Evolutionary conservation across 805 yeast genomes (phyloP), one percentile per base, ranked within the genome.

Genomic region (Suhomyces tanzawaensis): DNA sequence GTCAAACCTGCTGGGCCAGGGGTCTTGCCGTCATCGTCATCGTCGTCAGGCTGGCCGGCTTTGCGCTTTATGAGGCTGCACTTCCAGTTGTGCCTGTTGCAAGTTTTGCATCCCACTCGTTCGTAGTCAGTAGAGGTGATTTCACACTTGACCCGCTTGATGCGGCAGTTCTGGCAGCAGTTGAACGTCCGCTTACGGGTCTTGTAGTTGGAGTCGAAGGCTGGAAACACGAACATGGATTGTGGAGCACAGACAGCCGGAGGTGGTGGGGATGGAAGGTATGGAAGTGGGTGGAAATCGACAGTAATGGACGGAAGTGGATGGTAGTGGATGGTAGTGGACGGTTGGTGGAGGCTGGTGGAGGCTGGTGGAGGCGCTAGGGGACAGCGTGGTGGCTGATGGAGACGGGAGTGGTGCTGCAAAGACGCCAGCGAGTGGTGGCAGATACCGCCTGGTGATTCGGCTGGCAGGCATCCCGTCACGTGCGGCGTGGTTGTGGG

Each of bases 211-310:
- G 55, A 42, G 40, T 63, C 55, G 35, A 61, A 59, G 13, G 66
- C 69, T 7, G 69, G 69, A 36, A 63, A 63, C 11, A 60, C 67
- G 46, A 52, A 56, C 69, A 62, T 60, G 18, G 8, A 28, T 11
- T 14, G 27, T 1, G 11, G 12, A 5, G 27, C 9, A n/a, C 22
- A 15, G 16, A 16, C 15, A 16, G 19, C 24, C 15, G 31, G 16
- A 12, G 12, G 30, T 21, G 23, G 9, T 7, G 9, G 9, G 23
- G 9, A 21, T 7, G 23, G 9, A 25, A 14, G 24, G 30, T 5
- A 5, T 15, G 33, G 23, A 9, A 21, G 23, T 21, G 23, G 23
- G 7, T n/a, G n/a, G n/a, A n/a, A n/a, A n/a, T n/a, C n/a, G n/a
- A n/a, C n/a, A 21, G 9, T 21, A 21, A 21, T 21, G 11, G 24